These are phyloP conservation scores for Whalleya microplaca DNA, from an alignment of 2,329 filamentous ascomycete genomes.

Conservation along the genomic window DNA sequence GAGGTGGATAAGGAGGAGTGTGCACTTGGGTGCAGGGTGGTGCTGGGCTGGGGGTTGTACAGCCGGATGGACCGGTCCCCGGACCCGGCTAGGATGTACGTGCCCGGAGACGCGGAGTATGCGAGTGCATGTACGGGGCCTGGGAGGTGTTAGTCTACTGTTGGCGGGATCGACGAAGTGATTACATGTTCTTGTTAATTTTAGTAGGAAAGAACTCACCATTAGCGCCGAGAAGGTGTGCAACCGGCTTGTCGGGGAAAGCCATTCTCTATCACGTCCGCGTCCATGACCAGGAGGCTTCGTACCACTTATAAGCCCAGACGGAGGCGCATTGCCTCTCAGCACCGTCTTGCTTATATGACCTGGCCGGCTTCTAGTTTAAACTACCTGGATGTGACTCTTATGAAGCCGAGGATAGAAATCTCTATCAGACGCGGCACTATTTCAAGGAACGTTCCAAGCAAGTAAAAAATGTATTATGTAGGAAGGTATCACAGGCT, in stretches of 20 bases:
- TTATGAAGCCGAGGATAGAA: neutral
- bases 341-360: neutral
- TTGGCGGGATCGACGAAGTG: no score
- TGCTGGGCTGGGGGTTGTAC: slow-evolving; percentile 72
- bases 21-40: slow-evolving; percentile 24
- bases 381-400: neutral
- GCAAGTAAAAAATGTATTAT: no score
- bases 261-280: slow-evolving; percentile 38
- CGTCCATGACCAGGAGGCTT: slow-evolving; percentile 28
- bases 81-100: slow-evolving; percentile 83
- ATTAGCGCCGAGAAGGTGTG: slow-evolving; percentile 62
- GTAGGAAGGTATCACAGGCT: no score
- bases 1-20: slow-evolving; percentile 22
- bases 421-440: no score
- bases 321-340: neutral
- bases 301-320: slow-evolving; percentile 5
- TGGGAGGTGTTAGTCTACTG: slow-evolving; percentile 37
- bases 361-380: neutral
- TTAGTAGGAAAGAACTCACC: slow-evolving; percentile 47
- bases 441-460: no score
- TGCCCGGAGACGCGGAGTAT: slow-evolving; percentile 73
- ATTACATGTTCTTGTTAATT: no score
- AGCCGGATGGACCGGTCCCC: slow-evolving; percentile 84
- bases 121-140: slow-evolving; percentile 73
- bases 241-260: slow-evolving; percentile 51